These are phyloP conservation scores for Sphenostylis stenocarpa DNA, from an alignment of 306 rosid genomes.

Conservation along the genomic window DNA sequence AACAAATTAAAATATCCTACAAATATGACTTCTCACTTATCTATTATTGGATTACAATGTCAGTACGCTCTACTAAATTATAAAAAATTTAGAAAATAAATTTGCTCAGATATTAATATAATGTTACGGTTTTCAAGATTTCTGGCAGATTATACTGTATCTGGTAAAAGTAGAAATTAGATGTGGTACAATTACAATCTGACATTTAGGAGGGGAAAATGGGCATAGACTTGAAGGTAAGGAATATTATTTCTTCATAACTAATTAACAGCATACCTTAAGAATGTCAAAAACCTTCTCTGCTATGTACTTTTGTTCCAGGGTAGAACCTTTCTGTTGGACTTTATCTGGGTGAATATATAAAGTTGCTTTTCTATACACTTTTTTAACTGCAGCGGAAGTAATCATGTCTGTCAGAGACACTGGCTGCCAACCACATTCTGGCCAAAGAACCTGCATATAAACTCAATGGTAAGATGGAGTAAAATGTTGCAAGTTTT, in stretches of 20 bases:
- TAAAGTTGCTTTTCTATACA: constrained; percentile 75
- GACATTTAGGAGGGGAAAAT: not conserved
- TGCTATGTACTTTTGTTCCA: constrained; percentile 74
- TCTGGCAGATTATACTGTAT: not conserved
- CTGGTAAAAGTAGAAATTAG: not conserved
- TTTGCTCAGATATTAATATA: not conserved
- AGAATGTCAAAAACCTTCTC: constrained; percentile 95
- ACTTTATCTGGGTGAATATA: constrained; percentile 91
- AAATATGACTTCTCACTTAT: not conserved
- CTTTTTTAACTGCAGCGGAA: constrained; percentile 70
- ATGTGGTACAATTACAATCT: not conserved
- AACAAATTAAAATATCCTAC: not conserved
- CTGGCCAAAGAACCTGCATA: constrained; percentile 83
- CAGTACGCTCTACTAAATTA: not conserved
- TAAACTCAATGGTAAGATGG: constrained; percentile 36
- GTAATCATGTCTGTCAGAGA: constrained; percentile 79
- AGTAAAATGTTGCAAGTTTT: not conserved
- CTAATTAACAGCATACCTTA: constrained; percentile 51
- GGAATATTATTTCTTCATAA: constrained; percentile 15
- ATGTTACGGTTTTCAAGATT: not conserved
- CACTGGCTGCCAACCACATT: constrained; percentile 79
- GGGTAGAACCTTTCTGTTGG: constrained; percentile 85
- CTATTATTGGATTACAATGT: not conserved
- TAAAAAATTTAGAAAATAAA: not conserved
- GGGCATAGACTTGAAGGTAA: constrained; percentile 1